Conservation (phyloP, 1,284 basidiomycete species). For the Fistulina hepatica region DNA sequence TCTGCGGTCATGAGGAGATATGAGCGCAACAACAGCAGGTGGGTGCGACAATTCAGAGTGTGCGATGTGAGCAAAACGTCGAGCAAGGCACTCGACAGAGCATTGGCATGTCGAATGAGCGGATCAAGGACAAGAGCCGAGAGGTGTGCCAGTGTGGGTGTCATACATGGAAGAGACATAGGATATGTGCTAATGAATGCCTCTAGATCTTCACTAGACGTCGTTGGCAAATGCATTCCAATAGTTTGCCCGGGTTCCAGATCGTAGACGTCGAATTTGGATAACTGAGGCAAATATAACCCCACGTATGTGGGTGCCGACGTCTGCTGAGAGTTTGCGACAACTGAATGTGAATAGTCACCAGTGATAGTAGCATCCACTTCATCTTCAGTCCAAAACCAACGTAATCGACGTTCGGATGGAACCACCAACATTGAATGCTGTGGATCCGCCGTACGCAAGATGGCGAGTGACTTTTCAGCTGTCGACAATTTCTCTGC, state of each 20-base stretch:
- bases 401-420: constrained; percentile 31
- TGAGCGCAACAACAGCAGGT: constrained; percentile 55
- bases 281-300: constrained; percentile 27
- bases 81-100: constrained; percentile 51
- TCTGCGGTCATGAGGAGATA: constrained; percentile 58
- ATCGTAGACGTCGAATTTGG: constrained; percentile 49
- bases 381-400: constrained; percentile 55
- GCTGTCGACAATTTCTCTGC: constrained; percentile 46
- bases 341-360: constrained; percentile 15
- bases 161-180: constrained; percentile 40
- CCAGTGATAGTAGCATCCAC: constrained; percentile 34
- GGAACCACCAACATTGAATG: constrained; percentile 38
- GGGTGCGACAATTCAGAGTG: constrained; percentile 48
- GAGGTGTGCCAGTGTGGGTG: constrained; percentile 51
- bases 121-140: constrained; percentile 47
- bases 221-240: constrained; percentile 17
- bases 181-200: constrained; percentile 50
- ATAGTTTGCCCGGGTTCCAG: constrained; percentile 45
- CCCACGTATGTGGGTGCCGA: background rate
- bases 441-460: constrained; percentile 48
- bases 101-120: constrained; percentile 42
- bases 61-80: constrained; percentile 44
- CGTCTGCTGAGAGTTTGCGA: background rate
- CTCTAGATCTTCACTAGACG: constrained; percentile 26
- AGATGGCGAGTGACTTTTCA: constrained; percentile 51